phyloP scores from a whole-genome alignment of 2,329 filamentous ascomycete genomes.

The Monosporascus cannonballus region DNA sequence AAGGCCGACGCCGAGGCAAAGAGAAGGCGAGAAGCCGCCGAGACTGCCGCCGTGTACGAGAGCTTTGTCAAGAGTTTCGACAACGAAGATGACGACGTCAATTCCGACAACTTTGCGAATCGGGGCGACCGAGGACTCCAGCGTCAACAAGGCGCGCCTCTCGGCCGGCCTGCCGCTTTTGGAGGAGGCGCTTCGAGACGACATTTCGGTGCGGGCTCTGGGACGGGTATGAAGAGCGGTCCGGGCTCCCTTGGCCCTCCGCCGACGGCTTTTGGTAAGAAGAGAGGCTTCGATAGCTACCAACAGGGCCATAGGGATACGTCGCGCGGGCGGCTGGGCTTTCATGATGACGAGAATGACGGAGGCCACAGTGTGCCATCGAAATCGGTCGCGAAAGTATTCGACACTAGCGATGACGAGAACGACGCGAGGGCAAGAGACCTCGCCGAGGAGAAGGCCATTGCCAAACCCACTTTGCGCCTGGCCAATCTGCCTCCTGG shows the following conservation, averaged over 20 bases:
- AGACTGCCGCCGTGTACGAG: constrained; percentile 80
- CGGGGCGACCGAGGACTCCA: constrained; percentile 8
- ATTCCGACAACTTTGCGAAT: constrained; percentile 14
- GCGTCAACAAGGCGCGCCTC: constrained; percentile 13
- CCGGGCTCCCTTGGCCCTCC: constrained; percentile 55
- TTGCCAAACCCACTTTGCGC: constrained; percentile 57
- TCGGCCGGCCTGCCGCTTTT: constrained; percentile 22
- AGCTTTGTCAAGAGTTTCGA: constrained; percentile 82
- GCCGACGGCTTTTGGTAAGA: constrained; percentile 44
- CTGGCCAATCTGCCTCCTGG: constrained; percentile 55
- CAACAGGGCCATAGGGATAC: constrained; percentile 30
- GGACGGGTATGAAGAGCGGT: constrained; percentile 49
- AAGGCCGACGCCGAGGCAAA: constrained; percentile 88
- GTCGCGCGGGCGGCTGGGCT: constrained; percentile 28
- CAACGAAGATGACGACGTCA: constrained; percentile 47
- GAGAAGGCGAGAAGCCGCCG: constrained; percentile 73
- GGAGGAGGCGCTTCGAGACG: constrained; percentile 40
- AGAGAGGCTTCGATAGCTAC: constrained; percentile 45
- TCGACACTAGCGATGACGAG: constrained; percentile 62
- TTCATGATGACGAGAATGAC: constrained; percentile 32
- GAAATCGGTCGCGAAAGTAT: constrained; percentile 63
- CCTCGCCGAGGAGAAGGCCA: constrained; percentile 50
- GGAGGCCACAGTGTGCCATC: constrained; percentile 28
- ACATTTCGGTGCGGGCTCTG: constrained; percentile 57
- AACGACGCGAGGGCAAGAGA: constrained; percentile 37